Base-by-base conservation (phyloP, 192 early-diverging fungal species). In the Linnemannia hyalina region DNA sequence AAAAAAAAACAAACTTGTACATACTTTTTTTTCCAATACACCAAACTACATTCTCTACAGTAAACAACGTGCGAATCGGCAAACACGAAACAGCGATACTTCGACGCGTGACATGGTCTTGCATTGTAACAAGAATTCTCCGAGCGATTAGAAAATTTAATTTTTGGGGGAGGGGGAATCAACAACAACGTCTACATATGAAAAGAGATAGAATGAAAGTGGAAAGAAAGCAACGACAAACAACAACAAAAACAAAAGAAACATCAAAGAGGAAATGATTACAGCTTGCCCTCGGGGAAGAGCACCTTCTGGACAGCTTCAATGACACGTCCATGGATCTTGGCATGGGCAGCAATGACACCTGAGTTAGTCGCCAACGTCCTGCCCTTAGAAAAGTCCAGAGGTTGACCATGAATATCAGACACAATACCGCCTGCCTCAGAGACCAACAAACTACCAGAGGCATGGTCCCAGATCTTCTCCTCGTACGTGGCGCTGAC, bases 381-480 rank as follows among this genome's bases (percentile, higher is more conserved):
- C 55, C 97, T 92, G 7, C 98, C 98, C 26, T 92, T 78, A 23
- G 97, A 95, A 78, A 99, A 99, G 84, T 99, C 97, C 70, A 99
- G 91, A 15, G 93, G 92, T 75, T 95, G 92, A 41, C 97, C 97
- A 75, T 93, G 70, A 36, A 98, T 85, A 82, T 99, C 98, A 16
- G 94, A 92, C 6, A 99, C 93, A 36, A 91, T 91, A 41, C 99
- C 99, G 4, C 99, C 99, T 35, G 98, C 96, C 84, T 99, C 99
- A 11, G 91, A 82, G n/a, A 99, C 93, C 75, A 99, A 86, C 15
- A 99, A 88, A 78, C 92, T 92, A 23, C 99, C 99, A 5, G 96
- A 95, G 54, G 96, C 99, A 90, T 99, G 99, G 88, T 99, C 99
- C 99, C 99, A 99, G 85, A 99, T 99, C 91, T 99, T 99, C 79